Conservation (phyloP, 441 rosid species). For the Bruguiera hainesii region DNA sequence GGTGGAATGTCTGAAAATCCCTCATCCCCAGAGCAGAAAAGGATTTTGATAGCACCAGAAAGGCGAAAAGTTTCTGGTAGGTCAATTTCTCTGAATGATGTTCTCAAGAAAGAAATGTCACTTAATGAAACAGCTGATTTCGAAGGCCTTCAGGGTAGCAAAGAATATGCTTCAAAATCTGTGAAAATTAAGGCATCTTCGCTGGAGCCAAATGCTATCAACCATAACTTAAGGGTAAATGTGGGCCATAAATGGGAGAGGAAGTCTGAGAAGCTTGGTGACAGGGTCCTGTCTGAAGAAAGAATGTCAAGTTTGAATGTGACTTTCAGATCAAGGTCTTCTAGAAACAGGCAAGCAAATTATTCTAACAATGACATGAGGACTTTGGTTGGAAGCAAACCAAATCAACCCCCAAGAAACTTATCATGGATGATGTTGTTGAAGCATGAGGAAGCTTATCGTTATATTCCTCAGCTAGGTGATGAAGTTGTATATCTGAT, state of each 20-base stretch:
- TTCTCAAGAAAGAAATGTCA: conserved; percentile 22
- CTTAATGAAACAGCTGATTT: conserved; percentile 25
- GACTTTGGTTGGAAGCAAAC: conserved; percentile 37
- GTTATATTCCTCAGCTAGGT: conserved; percentile 89
- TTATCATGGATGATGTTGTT: conserved; percentile 81
- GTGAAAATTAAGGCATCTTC: conserved; percentile 55
- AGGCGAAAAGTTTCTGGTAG: conserved; percentile 29
- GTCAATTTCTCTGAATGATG: conserved; percentile 25
- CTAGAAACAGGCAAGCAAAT: conserved; percentile 62
- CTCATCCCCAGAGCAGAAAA: conserved; percentile 26
- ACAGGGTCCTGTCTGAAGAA: conserved; percentile 47
- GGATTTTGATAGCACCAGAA: conserved; percentile 18
- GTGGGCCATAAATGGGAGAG: conserved; percentile 38
- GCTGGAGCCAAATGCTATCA: conserved; percentile 34
- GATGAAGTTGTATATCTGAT: conserved; percentile 87
- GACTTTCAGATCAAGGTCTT: conserved; percentile 59
- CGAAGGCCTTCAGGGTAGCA: conserved; percentile 24
- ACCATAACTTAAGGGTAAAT: conserved; percentile 32
- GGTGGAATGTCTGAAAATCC: conserved; percentile 28
- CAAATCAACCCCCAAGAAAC: conserved; percentile 49
- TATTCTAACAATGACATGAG: conserved; percentile 41
- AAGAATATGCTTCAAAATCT: conserved; percentile 38
- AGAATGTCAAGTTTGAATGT: conserved; percentile 48
- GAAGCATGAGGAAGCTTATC: conserved; percentile 78
- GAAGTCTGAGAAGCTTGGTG: conserved; percentile 37